Base-by-base conservation (phyloP, 129 eudicot genomes). In the Silybum marianum region DNA sequence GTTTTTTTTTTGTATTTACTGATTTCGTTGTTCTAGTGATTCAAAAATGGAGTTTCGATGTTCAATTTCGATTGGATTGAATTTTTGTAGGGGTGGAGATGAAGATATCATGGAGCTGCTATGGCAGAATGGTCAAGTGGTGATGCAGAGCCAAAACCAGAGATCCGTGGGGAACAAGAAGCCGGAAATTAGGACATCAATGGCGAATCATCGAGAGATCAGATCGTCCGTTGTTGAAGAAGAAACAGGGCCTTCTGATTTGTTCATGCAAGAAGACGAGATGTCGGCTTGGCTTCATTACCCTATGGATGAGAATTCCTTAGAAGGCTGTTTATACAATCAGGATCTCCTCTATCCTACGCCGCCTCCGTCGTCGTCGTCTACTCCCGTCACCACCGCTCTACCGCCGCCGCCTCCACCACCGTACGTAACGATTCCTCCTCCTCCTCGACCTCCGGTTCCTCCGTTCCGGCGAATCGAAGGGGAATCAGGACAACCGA, bases 111-210 rank as follows among this genome's bases (percentile, higher is more conserved):
- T 87, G 87, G 95, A 91, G 89, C 85, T 90, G 18, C 72, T 88
- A 36, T 94, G 98, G 97, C 90, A 88, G 38, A 87, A 91, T 83
- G 97, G 95, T 0, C 89, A 90, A 54, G 88, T 94, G 5, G 90
- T 88, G 4, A 76, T 84, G 44, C 91, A 94, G 26, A 84, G 82
- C 75, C 98, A 88, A 77, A 88, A 66, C 6, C 89, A 84, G 42
- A 86, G 82, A 80, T 65, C 88, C 40, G 60, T 32, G 4, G 83
- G 71, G 63, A 78, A 23, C 70, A 73, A 71, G 44, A 81, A 83
- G 69, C 22, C 86, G 40, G 86, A 86, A 70, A 81, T 54, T 28
- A 63, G 75, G 65, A n/a, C 22, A 21, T 25, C 65, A 66, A 13
- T 23, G 66, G 85, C 78, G 13, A 22, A 40, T 19, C 44, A 40